Evolutionary conservation across 2,329 filamentous ascomycete species (phyloP), one percentile per base, ranked within the genome.

Genomic region (Fusarium sp.): DNA sequence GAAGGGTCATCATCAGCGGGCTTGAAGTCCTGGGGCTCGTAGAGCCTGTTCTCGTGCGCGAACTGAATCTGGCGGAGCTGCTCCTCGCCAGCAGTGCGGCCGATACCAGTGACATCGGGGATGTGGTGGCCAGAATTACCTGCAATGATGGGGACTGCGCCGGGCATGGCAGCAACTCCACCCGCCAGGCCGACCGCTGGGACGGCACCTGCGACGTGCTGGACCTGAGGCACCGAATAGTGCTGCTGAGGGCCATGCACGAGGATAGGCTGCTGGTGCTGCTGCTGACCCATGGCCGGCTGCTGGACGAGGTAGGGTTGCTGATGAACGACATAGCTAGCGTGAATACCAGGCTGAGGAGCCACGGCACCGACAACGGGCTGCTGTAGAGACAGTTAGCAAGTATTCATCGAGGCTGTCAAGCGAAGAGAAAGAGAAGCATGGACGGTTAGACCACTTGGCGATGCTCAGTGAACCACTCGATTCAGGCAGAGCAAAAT

Each of bases 11-110:
- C 86, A 76, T 92, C 90, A 22, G 86, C 85, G 3, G 90, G 90
- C 80, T 90, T 89, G 78, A 91, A 90, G 74, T 91, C 89, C 83
- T 92, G 89, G 17, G 88, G 86, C 79, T 89, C 86, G 72, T 87
- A 85, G 73, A 87, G 82, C 73, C 84, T 83, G 79, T 87, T 87
- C 71, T 82, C 79, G 68, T 85, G 78, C n/a, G 87, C 86, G 71
- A 87, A 85, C 74, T 87, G 81, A 51, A 85, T 79, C 78, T 87
- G 85, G 66, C 87, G 84, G 22, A 85, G 78, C 36, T 83, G 80
- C 51, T 86, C 79, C 78, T 90, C 88, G 64, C 77, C 79, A 38
- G 81, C 80, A 2, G 88, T 90, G 71, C 84, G 85, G 70, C 88
- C 88, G 60, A 89, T 76, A 64, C 88, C 84, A 80, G 86, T 80